Evolutionary conservation across 768 basidiomycete genomes (phyloP), one percentile per base, ranked within the genome.

Genomic region (Phaffia tasmanica): DNA sequence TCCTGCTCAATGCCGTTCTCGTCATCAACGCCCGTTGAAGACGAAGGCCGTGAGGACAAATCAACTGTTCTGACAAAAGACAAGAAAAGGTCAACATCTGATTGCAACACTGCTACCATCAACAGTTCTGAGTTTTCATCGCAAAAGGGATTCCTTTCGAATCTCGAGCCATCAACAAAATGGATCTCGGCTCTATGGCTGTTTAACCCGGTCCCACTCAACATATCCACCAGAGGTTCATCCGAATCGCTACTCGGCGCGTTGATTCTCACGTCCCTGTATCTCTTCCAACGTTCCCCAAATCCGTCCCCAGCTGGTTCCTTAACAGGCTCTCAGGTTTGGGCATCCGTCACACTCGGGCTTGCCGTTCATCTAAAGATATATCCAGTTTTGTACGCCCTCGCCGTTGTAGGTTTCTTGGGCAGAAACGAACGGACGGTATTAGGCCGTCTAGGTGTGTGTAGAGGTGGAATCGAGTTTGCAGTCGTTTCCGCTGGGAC

Each of bases 211-310:
- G 82, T 99, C 71, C 87, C 94, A 1, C 88, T 95, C 76, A 86
- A 91, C 70, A 97, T 99, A 72, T 95, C 93, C 8, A 98, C 95
- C 0, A 85, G 95, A 21, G 95, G 95, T 8, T 97, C 91, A 21
- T 93, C 94, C 4, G 95, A 99, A 76, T 84, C 89, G 2, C 78
- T 95, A 21, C 83, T 98, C 19, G 84, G 86, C 49, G 79, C 87
- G 1, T 80, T 93, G 65, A 87, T 97, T 49, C 80, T 95, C 49
- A 77, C 82, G 61, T 84, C 85, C 0, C 77, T 93, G 55, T 63
- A 68, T 62, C 50, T 50, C 57, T 58, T 68, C 30, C 56, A 19
- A 27, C 25, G 18, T 16, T 57, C 56, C 18, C 29, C 25, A 27
- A 54, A 3, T 16, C 30, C 29, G 29, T 15, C 1, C 8, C 19